Evolutionary conservation across 768 basidiomycete species (phyloP), one percentile per base, ranked within the genome.

Genomic region (Leucosporidium yakuticum): DNA sequence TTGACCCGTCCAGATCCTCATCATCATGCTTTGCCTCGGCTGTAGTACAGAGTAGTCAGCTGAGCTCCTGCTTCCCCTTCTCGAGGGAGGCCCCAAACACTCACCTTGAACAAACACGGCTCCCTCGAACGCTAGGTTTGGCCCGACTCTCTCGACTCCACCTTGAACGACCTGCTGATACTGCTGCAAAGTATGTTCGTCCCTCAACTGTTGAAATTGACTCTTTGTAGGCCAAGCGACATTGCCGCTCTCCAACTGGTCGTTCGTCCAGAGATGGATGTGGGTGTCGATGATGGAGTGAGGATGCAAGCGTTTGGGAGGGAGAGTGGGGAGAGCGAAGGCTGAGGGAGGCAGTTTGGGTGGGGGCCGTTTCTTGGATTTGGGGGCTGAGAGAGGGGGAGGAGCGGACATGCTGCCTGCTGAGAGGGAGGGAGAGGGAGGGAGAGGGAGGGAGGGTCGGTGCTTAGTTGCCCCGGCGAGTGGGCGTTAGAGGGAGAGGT

Each of bases 91-190:
- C n/a, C n/a, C n/a, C n/a, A n/a, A n/a, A n/a, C n/a, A 60, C 70
- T n/a, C 61, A 68, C 57, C 67, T 39, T 72, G 71, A 0, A 72
- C 65, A 23, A 53, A 72, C 15, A 69, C 65, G 4, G 66, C 53
- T 0, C 71, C 71, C 4, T 4, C 39, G 15, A 50, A 53, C 47
- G 3, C 17, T 2, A 15, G 3, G 6, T 15, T 15, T 15, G 11
- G 11, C 2, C 14, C 39, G 11, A 44, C 11, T 7, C 14, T 7
- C 39, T 44, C 14, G 8, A 44, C 39, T 44, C 39, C 39, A 8
- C 39, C 39, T 44, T 15, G 6, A 2, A 15, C 39, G 8, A 44
- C 39, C 39, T 44, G 6, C 39, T 7, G 11, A 44, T 44, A 44
- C 11, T 44, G 8, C 39, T 15, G 11, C 6, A 44, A 15, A 8